Percentiles rank a stretch among this genome's conserved stretches.
phyloP scores from a whole-genome alignment of 306 rosid genomes.

The Sicyos edulis region DNA sequence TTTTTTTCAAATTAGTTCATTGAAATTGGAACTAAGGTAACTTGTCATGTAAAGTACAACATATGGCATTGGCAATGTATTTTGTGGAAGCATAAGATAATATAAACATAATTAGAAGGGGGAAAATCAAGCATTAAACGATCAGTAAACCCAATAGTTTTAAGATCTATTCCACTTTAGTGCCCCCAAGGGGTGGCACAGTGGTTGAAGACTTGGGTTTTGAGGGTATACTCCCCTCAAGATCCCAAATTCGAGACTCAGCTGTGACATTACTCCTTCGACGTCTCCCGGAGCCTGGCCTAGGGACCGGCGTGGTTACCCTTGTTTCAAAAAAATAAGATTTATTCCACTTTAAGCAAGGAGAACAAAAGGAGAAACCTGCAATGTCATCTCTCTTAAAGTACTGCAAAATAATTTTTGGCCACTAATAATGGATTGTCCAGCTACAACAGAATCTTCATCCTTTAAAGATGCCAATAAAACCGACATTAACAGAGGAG shows the following conservation, averaged over 20 bases:
- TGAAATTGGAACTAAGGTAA: constrained; percentile 3
- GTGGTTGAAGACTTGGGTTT: no score
- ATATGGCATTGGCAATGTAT: background rate
- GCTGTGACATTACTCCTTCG: no score
- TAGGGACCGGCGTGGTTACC: no score
- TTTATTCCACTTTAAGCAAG: background rate
- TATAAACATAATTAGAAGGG: constrained; percentile 6
- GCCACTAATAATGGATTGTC: constrained; percentile 65
- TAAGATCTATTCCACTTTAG: background rate
- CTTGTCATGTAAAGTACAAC: constrained; percentile 11
- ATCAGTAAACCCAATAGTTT: background rate
- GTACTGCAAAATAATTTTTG: constrained; percentile 49
- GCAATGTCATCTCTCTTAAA: constrained; percentile 69
- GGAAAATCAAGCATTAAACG: background rate
- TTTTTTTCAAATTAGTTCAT: background rate
- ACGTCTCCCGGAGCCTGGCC: no score
- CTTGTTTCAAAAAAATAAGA: no score
- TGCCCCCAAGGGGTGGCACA: no score
- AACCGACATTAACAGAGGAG: constrained; percentile 52
- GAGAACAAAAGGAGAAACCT: constrained; percentile 43
- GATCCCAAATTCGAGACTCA: no score
- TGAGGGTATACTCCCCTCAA: no score
- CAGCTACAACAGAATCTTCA: constrained; percentile 41
- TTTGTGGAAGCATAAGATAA: background rate
- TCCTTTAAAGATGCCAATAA: constrained; percentile 60